Conservation (phyloP, 2,329 filamentous ascomycete genomes). For the Parasarocladium wereldwijsianum region DNA sequence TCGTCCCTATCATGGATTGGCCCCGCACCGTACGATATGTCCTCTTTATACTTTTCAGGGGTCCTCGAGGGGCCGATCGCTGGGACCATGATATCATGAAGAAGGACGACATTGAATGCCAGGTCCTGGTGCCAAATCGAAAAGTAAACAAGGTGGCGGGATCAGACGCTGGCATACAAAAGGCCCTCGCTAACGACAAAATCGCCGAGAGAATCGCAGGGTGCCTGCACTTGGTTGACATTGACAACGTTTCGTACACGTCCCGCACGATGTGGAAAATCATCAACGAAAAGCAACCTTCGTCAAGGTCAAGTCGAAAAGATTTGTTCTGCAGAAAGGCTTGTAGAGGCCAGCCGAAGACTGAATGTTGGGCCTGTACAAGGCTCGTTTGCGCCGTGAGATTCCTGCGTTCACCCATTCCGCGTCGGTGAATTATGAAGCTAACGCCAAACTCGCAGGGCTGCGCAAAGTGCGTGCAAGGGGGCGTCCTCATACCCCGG, state of each 20-base stretch:
- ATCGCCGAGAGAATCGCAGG: constrained; percentile 5
- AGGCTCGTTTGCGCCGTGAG: constrained; percentile 7
- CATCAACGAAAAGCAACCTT: neutral
- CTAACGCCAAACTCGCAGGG: too few species aligned
- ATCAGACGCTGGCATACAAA: too few species aligned
- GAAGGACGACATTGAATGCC: too few species aligned
- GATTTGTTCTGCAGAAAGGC: constrained; percentile 7
- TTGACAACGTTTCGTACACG: constrained; percentile 7
- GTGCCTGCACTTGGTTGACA: constrained; percentile 7
- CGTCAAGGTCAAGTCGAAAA: too few species aligned
- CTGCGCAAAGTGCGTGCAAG: too few species aligned
- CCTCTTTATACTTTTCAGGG: neutral
- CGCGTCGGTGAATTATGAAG: neutral
- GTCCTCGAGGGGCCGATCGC: too few species aligned
- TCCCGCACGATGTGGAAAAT: constrained; percentile 5
- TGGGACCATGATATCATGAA: too few species aligned
- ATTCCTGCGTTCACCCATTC: neutral
- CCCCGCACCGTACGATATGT: constrained; percentile 1
- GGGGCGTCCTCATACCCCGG: constrained; percentile 4
- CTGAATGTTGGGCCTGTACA: constrained; percentile 9
- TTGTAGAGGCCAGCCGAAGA: constrained; percentile 2
- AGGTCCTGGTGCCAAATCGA: too few species aligned
- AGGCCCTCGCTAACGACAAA: constrained; percentile 4
- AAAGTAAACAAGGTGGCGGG: too few species aligned
- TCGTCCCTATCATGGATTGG: neutral